Conservation (phyloP, 306 rosid genomes). For the Lupinus albus region DNA sequence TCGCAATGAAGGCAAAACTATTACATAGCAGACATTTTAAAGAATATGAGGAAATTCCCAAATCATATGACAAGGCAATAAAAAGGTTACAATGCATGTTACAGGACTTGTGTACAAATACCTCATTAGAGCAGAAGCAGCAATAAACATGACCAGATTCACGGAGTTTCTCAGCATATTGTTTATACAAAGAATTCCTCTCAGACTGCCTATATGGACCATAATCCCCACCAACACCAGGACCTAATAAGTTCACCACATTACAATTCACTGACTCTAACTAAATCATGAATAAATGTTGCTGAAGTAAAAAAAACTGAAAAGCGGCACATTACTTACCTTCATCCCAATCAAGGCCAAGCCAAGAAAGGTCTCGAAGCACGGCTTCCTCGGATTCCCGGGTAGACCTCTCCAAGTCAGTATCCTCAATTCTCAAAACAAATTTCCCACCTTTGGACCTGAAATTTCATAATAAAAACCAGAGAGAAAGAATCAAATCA, state of each 20-base stretch:
- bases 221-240: slow-evolving; percentile 88
- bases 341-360: slow-evolving; percentile 95
- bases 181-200: slow-evolving; percentile 81
- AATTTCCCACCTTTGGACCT: slow-evolving; percentile 94
- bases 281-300: slow-evolving; percentile 20
- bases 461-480: not conserved
- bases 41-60: slow-evolving; percentile 1
- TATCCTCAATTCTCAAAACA: slow-evolving; percentile 90
- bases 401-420: slow-evolving; percentile 98
- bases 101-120: slow-evolving; percentile 34
- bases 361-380: slow-evolving; percentile 90
- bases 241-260: slow-evolving; percentile 59
- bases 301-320: not conserved
- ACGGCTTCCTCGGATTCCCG: slow-evolving; percentile 84
- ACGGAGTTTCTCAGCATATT: slow-evolving; percentile 71
- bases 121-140: slow-evolving; percentile 92
- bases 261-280: slow-evolving; percentile 1
- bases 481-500: not conserved
- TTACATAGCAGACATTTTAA: not conserved
- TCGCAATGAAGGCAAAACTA: not conserved
- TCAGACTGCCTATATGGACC: slow-evolving; percentile 96
- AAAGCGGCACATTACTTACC: slow-evolving; percentile 43
- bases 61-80: not conserved
- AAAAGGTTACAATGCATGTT: slow-evolving; percentile 10
- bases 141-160: slow-evolving; percentile 79